Evolutionary conservation across 805 yeast species (phyloP), one percentile per base, ranked within the genome.

Genomic region (Saturnispora saitoi): DNA sequence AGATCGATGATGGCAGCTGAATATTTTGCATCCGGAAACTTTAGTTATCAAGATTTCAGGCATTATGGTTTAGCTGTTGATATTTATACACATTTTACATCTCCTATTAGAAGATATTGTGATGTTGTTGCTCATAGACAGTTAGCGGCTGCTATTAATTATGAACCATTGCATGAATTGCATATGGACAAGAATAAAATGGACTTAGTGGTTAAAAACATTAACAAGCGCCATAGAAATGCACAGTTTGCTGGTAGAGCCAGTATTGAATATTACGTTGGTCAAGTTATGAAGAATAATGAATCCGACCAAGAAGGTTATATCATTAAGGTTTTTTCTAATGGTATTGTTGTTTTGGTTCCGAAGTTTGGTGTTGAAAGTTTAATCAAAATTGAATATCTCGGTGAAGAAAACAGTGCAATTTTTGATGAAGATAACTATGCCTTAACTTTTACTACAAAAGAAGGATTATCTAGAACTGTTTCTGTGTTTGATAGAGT

Each of bases 1-100:
- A 77, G 99, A 59, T 91, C 98, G 68, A 93, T 93, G 99, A 87
- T 89, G 85, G 96, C 99, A 2, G 99, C 99, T 2, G 97, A 91
- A 63, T 93, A 93, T 63, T 93, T 93, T 70, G 81, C 95, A 10
- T 79, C 96, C 0, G 98, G 99, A 8, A 80, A 85, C 14, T 87
- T 75, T 60, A 86, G 95, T 9, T 87, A 88, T 61, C 81, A 95
- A 12, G 99, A 93, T 55, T 93, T 87, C 72, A 80, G 83, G 53
- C 99, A 93, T 73, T 93, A 93, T 66, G 99, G 99, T 65, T 75
- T 93, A 54, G 99, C 99, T 3, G 89, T 91, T 46, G 97, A 90
- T 57, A 93, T 93, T 42, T 93, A 93, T 67, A 93, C 99, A 1
- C 99, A 93, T 74, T 93, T 90, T 74, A 93, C 99, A 2, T 89